phyloP scores from a whole-genome alignment of 1,284 basidiomycete genomes.

The Caloboletus inedulis region DNA sequence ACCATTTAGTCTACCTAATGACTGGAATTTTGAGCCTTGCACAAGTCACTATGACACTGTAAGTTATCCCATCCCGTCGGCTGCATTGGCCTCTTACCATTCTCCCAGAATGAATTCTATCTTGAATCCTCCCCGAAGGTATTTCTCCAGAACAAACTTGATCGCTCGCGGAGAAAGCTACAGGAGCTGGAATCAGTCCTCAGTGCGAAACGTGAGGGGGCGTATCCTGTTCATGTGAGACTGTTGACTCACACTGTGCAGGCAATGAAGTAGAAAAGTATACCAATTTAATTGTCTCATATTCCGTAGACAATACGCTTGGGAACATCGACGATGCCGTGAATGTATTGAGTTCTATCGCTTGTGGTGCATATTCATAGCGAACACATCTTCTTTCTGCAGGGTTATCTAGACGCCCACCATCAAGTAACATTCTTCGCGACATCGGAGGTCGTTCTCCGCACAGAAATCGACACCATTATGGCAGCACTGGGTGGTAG shows the following conservation, averaged over 20 bases:
- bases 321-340: conserved; percentile 63
- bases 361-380: conserved; percentile 1
- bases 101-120: conserved; percentile 55
- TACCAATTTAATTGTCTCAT: conserved; percentile 47
- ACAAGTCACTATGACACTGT: conserved; percentile 71
- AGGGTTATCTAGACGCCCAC: conserved; percentile 65
- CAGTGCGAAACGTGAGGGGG: conserved; percentile 55
- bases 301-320: conserved; percentile 49
- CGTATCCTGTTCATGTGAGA: background rate
- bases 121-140: conserved; percentile 67
- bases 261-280: conserved; percentile 59
- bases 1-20: conserved; percentile 57
- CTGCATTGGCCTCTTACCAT: background rate
- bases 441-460: conserved; percentile 52
- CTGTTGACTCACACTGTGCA: conserved; percentile 27
- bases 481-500: conserved; percentile 61
- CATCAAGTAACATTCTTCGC: conserved; percentile 58
- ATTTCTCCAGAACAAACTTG: conserved; percentile 75
- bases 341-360: conserved; percentile 46
- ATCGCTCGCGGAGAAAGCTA: conserved; percentile 54
- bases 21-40: conserved; percentile 78
- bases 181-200: conserved; percentile 57
- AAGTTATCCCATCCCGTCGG: conserved; percentile 21
- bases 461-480: conserved; percentile 61
- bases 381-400: conserved; percentile 7